A percentile compares a stretch with the other conserved stretches of the same genome.
phyloP scores from a whole-genome alignment of 2,329 filamentous ascomycete genomes.

The Torrubiella hemipterigena region DNA sequence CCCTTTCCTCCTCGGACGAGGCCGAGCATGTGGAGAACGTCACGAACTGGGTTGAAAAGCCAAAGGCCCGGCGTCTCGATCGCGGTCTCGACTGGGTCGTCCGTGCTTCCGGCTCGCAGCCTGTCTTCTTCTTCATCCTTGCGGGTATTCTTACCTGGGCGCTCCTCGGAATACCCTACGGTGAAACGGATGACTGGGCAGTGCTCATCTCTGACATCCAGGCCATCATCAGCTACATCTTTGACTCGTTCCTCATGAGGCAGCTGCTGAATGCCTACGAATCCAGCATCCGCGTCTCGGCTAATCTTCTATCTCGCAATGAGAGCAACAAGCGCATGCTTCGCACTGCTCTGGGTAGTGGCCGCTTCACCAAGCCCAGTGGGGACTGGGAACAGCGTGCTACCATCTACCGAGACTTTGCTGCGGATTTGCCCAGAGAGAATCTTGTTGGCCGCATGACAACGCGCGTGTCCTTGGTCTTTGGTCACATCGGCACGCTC shows the following conservation, averaged over 20 bases:
- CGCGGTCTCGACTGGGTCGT: constrained; percentile 12
- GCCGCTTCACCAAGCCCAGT: constrained; percentile 9
- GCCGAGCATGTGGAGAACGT: too few species aligned
- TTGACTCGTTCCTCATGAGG: constrained; percentile 24
- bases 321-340: constrained; percentile 18
- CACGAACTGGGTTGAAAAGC: constrained; percentile 9
- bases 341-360: constrained; percentile 10
- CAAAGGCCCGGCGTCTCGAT: constrained; percentile 8
- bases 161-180: constrained; percentile 16
- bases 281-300: constrained; percentile 15
- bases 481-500: constrained; percentile 19
- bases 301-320: constrained; percentile 18
- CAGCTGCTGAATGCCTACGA: constrained; percentile 23
- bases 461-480: constrained; percentile 11
- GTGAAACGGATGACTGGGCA: constrained; percentile 20
- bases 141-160: constrained; percentile 17
- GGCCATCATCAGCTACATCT: constrained; percentile 23
- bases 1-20: too few species aligned
- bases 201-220: constrained; percentile 21
- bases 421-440: constrained; percentile 10
- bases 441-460: constrained; percentile 17
- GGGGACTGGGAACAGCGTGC: constrained; percentile 12
- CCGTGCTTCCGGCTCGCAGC: constrained; percentile 10
- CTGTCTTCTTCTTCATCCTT: constrained; percentile 17
- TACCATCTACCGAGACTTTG: constrained; percentile 10